Percentiles rank a stretch among this genome's conserved stretches.
phyloP scores from a whole-genome alignment of 2,329 filamentous ascomycete genomes.

The Cryphonectria parasitica region DNA sequence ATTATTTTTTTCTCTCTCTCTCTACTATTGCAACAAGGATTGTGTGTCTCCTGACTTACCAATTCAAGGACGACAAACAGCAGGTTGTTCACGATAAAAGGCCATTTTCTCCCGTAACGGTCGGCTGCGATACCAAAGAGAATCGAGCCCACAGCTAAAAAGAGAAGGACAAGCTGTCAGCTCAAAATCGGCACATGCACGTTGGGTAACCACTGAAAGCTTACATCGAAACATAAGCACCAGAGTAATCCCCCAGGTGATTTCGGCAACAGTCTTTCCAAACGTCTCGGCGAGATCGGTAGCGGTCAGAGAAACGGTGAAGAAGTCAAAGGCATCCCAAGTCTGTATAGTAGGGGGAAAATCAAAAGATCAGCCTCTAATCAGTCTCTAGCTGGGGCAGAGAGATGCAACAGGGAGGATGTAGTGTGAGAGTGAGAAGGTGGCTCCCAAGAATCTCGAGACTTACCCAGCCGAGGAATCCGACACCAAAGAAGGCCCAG shows the following conservation, averaged over 20 bases:
- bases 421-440: background rate
- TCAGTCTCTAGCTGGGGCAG: background rate
- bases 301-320: slow-evolving; percentile 65
- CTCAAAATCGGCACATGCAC: background rate
- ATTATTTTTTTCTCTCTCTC: too few species aligned
- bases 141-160: slow-evolving; percentile 49
- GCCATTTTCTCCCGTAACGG: slow-evolving; percentile 67
- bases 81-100: slow-evolving; percentile 75
- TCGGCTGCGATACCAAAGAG: slow-evolving; percentile 59
- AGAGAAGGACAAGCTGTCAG: background rate
- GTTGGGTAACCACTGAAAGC: background rate
- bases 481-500: slow-evolving; percentile 60
- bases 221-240: slow-evolving; percentile 64
- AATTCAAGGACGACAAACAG: slow-evolving; percentile 74
- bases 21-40: background rate
- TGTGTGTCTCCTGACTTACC: slow-evolving; percentile 45
- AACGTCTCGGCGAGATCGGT: slow-evolving; percentile 58
- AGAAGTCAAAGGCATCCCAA: slow-evolving; percentile 70
- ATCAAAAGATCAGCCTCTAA: slow-evolving; percentile 10
- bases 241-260: slow-evolving; percentile 68
- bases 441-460: too few species aligned
- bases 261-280: slow-evolving; percentile 56
- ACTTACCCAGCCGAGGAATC: slow-evolving; percentile 61
- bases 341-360: slow-evolving; percentile 43
- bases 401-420: background rate